Percentiles rank a stretch among this genome's conserved stretches.
These are phyloP conservation scores for Pyrenophora seminiperda DNA, from an alignment of 2,329 filamentous ascomycete species.

Conservation along the genomic window DNA sequence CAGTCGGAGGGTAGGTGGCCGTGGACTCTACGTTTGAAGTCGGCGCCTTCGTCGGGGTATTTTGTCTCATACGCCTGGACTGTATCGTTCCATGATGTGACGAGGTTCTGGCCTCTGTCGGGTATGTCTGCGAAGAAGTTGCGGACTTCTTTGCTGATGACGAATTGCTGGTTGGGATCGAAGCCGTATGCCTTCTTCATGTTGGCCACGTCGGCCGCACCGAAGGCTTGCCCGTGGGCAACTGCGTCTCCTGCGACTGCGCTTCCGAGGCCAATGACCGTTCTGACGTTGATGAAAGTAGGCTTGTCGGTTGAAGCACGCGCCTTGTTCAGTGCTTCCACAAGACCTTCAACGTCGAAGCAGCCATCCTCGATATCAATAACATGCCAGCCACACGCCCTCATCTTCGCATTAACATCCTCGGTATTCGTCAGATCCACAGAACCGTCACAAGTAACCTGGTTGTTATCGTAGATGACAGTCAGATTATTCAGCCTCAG, in stretches of 20 bases:
- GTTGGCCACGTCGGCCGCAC: slow-evolving; percentile 58
- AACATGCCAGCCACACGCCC: slow-evolving; percentile 62
- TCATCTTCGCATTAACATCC: slow-evolving; percentile 64
- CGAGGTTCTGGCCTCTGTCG: slow-evolving; percentile 53
- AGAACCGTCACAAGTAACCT: slow-evolving; percentile 63
- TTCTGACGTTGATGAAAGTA: slow-evolving; percentile 63
- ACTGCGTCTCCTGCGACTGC: slow-evolving; percentile 59
- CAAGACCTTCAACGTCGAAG: slow-evolving; percentile 57
- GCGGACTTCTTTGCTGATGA: slow-evolving; percentile 54
- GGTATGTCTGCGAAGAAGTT: slow-evolving; percentile 52
- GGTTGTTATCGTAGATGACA: slow-evolving; percentile 66
- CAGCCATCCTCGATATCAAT: slow-evolving; percentile 60
- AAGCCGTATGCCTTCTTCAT: slow-evolving; percentile 60
- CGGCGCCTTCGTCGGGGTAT: slow-evolving; percentile 55
- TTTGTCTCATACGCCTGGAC: slow-evolving; percentile 51
- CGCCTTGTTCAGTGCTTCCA: slow-evolving; percentile 55
- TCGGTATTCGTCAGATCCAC: slow-evolving; percentile 61
- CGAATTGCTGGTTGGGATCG: slow-evolving; percentile 56
- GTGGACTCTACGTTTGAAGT: slow-evolving; percentile 56
- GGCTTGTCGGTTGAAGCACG: slow-evolving; percentile 56
- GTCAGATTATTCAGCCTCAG: slow-evolving; percentile 61
- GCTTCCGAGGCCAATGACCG: slow-evolving; percentile 61
- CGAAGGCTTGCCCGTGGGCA: slow-evolving; percentile 64
- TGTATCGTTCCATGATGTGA: slow-evolving; percentile 56
- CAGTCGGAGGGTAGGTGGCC: slow-evolving; percentile 58